Evolutionary conservation across 129 eudicot genomes (phyloP).

Genomic region (Smallanthus sonchifolius): DNA sequence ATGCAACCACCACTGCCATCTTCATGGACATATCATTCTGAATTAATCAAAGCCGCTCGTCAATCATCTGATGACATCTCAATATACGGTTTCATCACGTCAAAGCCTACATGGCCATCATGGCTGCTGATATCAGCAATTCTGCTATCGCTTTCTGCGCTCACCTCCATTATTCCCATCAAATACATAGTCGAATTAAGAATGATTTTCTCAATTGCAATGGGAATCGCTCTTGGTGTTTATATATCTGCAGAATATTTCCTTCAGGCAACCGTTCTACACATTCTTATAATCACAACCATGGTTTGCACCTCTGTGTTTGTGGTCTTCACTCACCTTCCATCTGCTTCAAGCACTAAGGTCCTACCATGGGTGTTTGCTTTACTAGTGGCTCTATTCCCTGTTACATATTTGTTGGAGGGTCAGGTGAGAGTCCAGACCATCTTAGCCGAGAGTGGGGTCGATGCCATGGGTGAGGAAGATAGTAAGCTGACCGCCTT

Average conservation of each 20-base stretch:
- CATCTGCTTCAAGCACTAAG: slow-evolving; percentile 92
- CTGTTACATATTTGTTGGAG: slow-evolving; percentile 86
- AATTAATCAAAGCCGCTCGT: slow-evolving; percentile 74
- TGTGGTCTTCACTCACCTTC: slow-evolving; percentile 89
- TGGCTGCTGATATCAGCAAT: slow-evolving; percentile 84
- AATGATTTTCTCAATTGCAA: slow-evolving; percentile 57
- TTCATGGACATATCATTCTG: slow-evolving; percentile 87
- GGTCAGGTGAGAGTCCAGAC: slow-evolving; percentile 79
- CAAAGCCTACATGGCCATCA: slow-evolving; percentile 97
- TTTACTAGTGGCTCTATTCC: slow-evolving; percentile 89
- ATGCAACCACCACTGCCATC: slow-evolving; percentile 92
- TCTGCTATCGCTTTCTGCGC: slow-evolving; percentile 82
- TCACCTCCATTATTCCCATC: slow-evolving; percentile 85
- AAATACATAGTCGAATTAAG: slow-evolving; percentile 84
- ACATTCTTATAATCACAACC: slow-evolving; percentile 69
- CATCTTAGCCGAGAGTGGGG: slow-evolving; percentile 46
- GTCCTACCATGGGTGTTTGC: slow-evolving; percentile 94
- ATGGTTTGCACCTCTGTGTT: slow-evolving; percentile 85
- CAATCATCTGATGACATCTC: slow-evolving; percentile 89
- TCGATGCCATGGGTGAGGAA: slow-evolving; percentile 58
- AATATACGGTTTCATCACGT: slow-evolving; percentile 82
- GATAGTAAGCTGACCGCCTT: slow-evolving; percentile 65
- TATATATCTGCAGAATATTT: slow-evolving; percentile 90
- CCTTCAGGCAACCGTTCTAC: slow-evolving; percentile 75
- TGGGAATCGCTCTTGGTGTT: slow-evolving; percentile 87